Percentiles rank a stretch among this genome's conserved stretches.
These are phyloP conservation scores for Clarireedia homoeocarpa DNA, from an alignment of 2,329 filamentous ascomycete genomes.

Conservation along the genomic window DNA sequence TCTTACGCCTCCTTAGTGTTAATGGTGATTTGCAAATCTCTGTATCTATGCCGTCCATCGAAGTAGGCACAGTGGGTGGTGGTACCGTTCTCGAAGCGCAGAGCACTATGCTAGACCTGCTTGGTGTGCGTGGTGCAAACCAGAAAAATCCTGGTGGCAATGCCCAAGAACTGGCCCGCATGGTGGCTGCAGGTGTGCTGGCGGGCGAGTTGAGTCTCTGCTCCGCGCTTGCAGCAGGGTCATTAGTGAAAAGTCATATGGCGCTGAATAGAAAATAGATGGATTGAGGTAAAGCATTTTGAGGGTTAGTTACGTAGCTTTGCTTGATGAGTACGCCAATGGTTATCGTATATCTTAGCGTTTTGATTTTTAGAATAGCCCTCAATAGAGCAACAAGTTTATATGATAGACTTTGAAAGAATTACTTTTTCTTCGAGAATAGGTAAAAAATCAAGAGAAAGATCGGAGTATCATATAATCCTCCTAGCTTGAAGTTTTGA, in stretches of 20 bases:
- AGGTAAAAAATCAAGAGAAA: too few species aligned
- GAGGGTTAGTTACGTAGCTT: too few species aligned
- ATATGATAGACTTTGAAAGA: too few species aligned
- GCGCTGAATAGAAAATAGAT: conserved; percentile 66
- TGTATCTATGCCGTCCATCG: conserved; percentile 96
- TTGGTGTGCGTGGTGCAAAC: conserved; percentile 87
- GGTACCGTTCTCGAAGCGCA: conserved; percentile 96
- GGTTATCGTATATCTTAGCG: too few species aligned
- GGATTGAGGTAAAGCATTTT: too few species aligned
- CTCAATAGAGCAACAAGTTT: too few species aligned
- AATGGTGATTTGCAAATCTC: conserved; percentile 90
- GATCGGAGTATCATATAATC: too few species aligned
- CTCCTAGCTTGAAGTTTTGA: too few species aligned
- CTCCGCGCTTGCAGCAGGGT: conserved; percentile 84
- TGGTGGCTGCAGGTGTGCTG: conserved; percentile 79
- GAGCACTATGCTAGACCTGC: conserved; percentile 90
- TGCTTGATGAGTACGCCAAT: too few species aligned
- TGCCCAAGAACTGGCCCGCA: conserved; percentile 76
- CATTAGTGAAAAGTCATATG: conserved; percentile 92
- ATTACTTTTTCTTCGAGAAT: too few species aligned
- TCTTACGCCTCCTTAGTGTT: conserved; percentile 44
- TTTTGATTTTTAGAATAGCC: too few species aligned
- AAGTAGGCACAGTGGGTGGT: conserved; percentile 93
- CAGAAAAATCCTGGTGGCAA: conserved; percentile 88
- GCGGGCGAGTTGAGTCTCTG: conserved; percentile 91